A percentile compares a stretch with the other conserved stretches of the same genome.
These are phyloP conservation scores for Ophiostoma novo-ulmi DNA, from an alignment of 2,329 filamentous ascomycete genomes.

Conservation along the genomic window DNA sequence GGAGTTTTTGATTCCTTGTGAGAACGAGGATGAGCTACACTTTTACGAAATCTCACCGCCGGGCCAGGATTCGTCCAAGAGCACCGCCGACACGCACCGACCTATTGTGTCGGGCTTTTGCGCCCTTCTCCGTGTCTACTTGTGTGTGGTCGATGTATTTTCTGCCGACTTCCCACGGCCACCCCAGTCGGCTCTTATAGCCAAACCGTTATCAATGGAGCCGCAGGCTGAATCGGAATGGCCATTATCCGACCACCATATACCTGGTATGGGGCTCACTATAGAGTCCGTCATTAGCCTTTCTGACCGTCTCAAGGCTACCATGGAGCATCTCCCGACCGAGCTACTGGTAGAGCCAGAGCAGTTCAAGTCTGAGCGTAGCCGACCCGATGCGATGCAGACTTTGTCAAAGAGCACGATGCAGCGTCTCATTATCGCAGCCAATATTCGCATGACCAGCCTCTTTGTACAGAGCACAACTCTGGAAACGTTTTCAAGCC, in stretches of 20 bases:
- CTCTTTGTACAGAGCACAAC: background rate
- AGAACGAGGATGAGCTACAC: background rate
- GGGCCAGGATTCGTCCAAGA: background rate
- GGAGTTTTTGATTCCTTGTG: background rate
- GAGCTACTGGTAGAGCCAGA: background rate
- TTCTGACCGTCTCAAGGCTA: background rate
- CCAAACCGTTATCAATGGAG: background rate
- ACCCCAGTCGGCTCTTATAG: background rate
- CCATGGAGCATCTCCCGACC: background rate
- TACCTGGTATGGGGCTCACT: background rate
- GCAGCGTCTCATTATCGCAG: background rate
- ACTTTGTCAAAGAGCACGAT: background rate
- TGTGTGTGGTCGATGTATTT: background rate
- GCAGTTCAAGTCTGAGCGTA: background rate
- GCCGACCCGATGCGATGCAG: background rate
- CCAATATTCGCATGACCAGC: background rate
- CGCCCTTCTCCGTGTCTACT: background rate
- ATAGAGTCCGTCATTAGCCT: background rate
- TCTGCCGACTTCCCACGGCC: background rate
- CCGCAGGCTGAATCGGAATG: background rate
- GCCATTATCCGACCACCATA: background rate
- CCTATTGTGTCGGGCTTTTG: background rate
- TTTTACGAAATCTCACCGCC: background rate
- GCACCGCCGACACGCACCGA: background rate
- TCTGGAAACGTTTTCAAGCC: background rate